Base-by-base conservation (phyloP, 148 eudicot genomes). In the Diospyros kaki region DNA sequence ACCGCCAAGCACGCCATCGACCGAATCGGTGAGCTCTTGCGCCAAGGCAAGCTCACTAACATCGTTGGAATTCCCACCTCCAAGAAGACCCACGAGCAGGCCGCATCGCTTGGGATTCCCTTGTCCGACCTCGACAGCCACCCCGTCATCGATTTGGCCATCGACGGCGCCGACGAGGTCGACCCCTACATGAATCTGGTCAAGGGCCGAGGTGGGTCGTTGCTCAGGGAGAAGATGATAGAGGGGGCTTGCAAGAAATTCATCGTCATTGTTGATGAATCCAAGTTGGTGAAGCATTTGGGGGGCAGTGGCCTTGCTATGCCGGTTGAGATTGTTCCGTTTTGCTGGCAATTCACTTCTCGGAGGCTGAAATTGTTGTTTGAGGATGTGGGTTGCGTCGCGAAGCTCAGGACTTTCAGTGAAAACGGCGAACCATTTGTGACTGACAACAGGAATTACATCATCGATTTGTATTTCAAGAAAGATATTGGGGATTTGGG, bases 111-210 rank as follows among this genome's bases (percentile, higher is more conserved):
- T 55, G 92, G 89, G 5, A 93, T 93, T 40, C 96, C 98, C 0
- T 74, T 94, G 6, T 85, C 97, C 4, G 97, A 92, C 81, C 88
- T 94, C 9, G 88, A 87, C 12, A 4, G 86, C 1, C 81, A 94
- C 73, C 97, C 97, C 0, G 83, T 83, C 41, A 65, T 94, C 5
- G 98, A 94, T 84, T 85, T 94, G 18, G 91, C 93, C 0, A 94
- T 94, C n/a, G 98, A 93, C 48, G 98, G 98, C 0, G 98, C 98
- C 0, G 98, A 93, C 71, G 98, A 93, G 76, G 98, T 93, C 39
- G 98, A 93, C 67, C 89, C 92, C 0, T 59, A 71, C 44, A 53
- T 93, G 89, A 91, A 93, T 77, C 79, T 93, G 75, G 96, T 93
- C 4, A 93, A 93, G 54, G 98, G 98, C 6, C 73, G 98, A 66